Evolutionary conservation across 495 filamentous ascomycete species (phyloP).

Genomic region (Penicillium cataractarum): DNA sequence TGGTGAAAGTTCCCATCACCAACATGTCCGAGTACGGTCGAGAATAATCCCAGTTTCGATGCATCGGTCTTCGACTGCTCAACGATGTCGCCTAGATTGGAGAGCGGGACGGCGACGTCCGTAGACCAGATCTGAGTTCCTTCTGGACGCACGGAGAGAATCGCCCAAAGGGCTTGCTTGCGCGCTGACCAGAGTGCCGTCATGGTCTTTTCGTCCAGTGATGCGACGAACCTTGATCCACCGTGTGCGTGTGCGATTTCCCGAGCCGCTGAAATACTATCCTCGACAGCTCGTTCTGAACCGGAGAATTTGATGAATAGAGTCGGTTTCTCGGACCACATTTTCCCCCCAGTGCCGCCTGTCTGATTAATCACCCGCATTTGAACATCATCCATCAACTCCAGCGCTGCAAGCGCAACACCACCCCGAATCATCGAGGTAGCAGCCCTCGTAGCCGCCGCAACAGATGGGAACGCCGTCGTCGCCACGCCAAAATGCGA

Average conservation of each 20-base stretch:
- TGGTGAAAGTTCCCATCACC: constrained; percentile 92
- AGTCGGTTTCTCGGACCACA: constrained; percentile 64
- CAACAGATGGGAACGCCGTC: constrained; percentile 76
- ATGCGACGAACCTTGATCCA: constrained; percentile 75
- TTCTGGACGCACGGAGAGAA: constrained; percentile 47
- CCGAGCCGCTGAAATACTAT: constrained; percentile 73
- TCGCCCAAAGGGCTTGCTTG: constrained; percentile 77
- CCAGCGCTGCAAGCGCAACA: constrained; percentile 83
- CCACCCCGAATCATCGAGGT: constrained; percentile 77
- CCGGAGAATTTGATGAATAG: constrained; percentile 95
- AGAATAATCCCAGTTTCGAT: constrained; percentile 77
- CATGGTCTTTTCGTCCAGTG: constrained; percentile 62
- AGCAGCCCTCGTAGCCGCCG: constrained; percentile 78
- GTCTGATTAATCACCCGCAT: constrained; percentile 89
- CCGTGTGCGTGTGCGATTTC: constrained; percentile 61
- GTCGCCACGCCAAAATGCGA: constrained; percentile 78
- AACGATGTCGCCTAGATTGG: constrained; percentile 78
- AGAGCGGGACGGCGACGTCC: constrained; percentile 86
- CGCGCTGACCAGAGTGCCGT: constrained; percentile 80
- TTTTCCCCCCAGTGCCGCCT: constrained; percentile 76
- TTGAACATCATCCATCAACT: constrained; percentile 90
- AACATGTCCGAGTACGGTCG: constrained; percentile 77
- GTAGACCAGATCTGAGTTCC: constrained; percentile 68
- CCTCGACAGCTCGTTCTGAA: constrained; percentile 53
- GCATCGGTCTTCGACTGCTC: constrained; percentile 83